Evolutionary conservation across 2,329 filamentous ascomycete genomes (phyloP).

Genomic region (Penicillium hordei): DNA sequence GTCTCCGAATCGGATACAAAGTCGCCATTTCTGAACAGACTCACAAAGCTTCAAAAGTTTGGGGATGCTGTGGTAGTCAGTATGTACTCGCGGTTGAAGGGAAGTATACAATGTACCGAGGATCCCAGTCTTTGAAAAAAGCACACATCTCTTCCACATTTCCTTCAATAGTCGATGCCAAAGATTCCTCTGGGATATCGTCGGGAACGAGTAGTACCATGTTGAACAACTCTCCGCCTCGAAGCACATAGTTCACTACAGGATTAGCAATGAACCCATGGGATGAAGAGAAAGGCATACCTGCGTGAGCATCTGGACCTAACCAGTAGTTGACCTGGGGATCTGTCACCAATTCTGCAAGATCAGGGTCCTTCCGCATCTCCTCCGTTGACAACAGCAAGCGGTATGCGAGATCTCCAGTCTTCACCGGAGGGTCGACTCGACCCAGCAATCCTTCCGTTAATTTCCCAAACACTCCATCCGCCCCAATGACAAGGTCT

Average conservation of each 20-base stretch:
- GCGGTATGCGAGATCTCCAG: conserved; percentile 59
- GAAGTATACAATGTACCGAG: conserved; percentile 31
- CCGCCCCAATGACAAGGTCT: conserved; percentile 30
- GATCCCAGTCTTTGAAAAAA: conserved; percentile 59
- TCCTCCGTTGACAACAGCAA: conserved; percentile 51
- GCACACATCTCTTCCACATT: conserved; percentile 56
- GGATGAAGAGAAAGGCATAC: conserved; percentile 7
- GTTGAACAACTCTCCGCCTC: conserved; percentile 46
- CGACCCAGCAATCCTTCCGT: conserved; percentile 49
- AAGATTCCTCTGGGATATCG: conserved; percentile 56
- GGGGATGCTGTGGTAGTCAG: conserved; percentile 38
- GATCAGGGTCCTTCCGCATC: conserved; percentile 50
- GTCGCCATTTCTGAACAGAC: conserved; percentile 61
- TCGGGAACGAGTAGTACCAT: conserved; percentile 66
- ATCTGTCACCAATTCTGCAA: conserved; percentile 46
- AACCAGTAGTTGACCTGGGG: conserved; percentile 57
- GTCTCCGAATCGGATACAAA: conserved; percentile 57
- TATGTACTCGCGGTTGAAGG: fast-evolving
- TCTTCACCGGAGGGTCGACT: conserved; percentile 49
- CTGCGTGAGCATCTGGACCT: conserved; percentile 52
- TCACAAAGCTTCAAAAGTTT: conserved; percentile 60
- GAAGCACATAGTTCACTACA: conserved; percentile 59
- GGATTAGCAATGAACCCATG: neutral
- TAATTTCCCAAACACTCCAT: conserved; percentile 33
- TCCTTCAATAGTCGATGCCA: conserved; percentile 48